Percentiles rank a stretch among this genome's conserved stretches.
phyloP scores from a whole-genome alignment of 2,329 filamentous ascomycete species.

The Ploettnerulaceae sp. region DNA sequence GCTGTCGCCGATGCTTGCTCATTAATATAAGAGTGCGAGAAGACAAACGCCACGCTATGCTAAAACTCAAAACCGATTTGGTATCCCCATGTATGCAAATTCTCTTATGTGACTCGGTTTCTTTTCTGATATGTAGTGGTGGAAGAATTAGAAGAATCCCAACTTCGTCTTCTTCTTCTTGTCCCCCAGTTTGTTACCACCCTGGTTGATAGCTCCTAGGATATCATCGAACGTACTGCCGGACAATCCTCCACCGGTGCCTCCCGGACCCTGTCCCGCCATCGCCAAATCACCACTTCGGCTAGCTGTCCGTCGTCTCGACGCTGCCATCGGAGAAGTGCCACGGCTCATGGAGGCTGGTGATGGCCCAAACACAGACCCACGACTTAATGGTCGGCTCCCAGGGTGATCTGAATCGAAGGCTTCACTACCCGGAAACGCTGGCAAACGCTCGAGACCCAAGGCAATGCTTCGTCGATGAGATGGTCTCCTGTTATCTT shows the following conservation, averaged over 20 bases:
- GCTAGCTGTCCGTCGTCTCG: conserved; percentile 3
- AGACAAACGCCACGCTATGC: conserved; percentile 1
- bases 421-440: conserved; percentile 15
- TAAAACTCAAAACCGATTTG: not conserved
- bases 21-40: too few relatives aligned
- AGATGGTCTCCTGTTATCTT: conserved; percentile 10
- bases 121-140: not conserved
- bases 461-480: conserved; percentile 29
- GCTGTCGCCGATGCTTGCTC: too few relatives aligned
- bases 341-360: conserved; percentile 1
- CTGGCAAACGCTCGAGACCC: conserved; percentile 29
- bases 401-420: not conserved
- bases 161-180: conserved; percentile 7
- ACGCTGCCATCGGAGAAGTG: not conserved
- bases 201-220: conserved; percentile 32
- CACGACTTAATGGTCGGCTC: conserved; percentile 1
- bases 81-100: not conserved
- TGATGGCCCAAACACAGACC: not conserved
- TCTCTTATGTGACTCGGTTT: not conserved
- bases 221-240: conserved; percentile 46
- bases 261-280: conserved; percentile 4
- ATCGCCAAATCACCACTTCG: not conserved
- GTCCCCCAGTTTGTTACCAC: not conserved
- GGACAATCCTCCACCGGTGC: conserved; percentile 6
- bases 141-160: not conserved